Base-by-base conservation (phyloP, 108 stramenopile species). In the Epipyxis sp. region DNA sequence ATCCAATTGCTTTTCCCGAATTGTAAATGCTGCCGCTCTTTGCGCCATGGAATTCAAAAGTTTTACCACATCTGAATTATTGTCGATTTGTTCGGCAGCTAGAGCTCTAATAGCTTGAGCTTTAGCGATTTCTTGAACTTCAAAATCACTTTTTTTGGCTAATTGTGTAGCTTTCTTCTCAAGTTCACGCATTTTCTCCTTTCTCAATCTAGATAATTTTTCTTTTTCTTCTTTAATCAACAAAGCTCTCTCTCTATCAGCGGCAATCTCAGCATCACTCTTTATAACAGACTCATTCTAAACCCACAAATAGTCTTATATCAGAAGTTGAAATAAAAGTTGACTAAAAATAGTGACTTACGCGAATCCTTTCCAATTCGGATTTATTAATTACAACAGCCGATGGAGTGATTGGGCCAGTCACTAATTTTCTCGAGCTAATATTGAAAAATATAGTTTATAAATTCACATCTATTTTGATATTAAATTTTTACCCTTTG, bases 1-100 rank as follows among this genome's bases (percentile, higher is more conserved):
- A 45, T 83, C 81, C 32, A 92, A 84, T 85, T 92, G 91, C 65
- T 88, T 81, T 79, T 92, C 91, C 29, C 91, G 90, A 77, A 92
- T 90, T 35, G 90, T 86, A 81, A 90, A 92, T 30, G 90, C 88
- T 27, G 81, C 84, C 1, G 91, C 91, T 40, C 91, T 84, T 42
- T 87, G 84, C 42, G 84, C 88, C 65, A 87, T 88, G 3, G 90
- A 85, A 54, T 81, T 83, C 30, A 92, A 78, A 57, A 89, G 79
- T 82, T 92, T 92, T 20, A 91, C 90, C 27, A 91, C 76, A 78
- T 92, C 91, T 50, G 84, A 81, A 46, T 90, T 85, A 44, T 78
- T 46, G 41, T 88, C 89, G 20, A 90, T 79, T 80, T 90, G 87
- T 59, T 88, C 86, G 43, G 86, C 86, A 37, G 91, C 90, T 76